phyloP scores from a whole-genome alignment of 768 basidiomycete genomes.

The Mrakia gelida region DNA sequence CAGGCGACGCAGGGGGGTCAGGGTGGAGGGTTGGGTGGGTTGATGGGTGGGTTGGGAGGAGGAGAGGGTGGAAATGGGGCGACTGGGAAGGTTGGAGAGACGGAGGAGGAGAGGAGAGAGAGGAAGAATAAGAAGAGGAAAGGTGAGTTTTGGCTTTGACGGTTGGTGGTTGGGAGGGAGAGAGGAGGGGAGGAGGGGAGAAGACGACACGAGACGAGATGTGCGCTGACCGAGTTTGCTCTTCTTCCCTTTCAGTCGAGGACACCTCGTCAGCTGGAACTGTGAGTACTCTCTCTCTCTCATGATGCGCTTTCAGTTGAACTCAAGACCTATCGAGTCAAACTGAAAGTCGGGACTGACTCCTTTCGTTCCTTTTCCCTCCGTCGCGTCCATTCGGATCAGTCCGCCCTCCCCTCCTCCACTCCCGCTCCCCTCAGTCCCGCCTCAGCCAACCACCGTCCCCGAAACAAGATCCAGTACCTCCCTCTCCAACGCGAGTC shows the following conservation, averaged over 20 bases:
- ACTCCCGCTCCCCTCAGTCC: constrained; percentile 50
- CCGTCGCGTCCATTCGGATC: not conserved
- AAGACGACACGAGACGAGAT: no score
- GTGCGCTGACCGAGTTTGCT: not conserved
- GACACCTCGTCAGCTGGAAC: not conserved
- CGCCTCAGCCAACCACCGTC: constrained; percentile 46
- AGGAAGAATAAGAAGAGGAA: constrained; percentile 70
- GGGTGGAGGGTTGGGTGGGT: constrained; percentile 36
- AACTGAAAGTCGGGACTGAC: not conserved
- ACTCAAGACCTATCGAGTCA: not conserved
- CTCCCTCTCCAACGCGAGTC: constrained; percentile 71
- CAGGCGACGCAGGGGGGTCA: constrained; percentile 35
- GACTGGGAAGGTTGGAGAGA: constrained; percentile 37
- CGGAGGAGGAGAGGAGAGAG: constrained; percentile 60
- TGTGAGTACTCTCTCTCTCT: not conserved
- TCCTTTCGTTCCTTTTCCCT: not conserved
- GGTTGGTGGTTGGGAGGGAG: not conserved
- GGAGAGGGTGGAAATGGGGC: not conserved
- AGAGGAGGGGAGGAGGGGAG: no score
- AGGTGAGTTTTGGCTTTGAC: constrained; percentile 51
- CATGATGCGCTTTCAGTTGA: no score
- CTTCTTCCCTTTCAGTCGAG: not conserved
- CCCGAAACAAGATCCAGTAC: constrained; percentile 71
- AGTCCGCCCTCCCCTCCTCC: constrained; percentile 23
- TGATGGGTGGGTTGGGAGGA: constrained; percentile 45